Conservation (phyloP, 768 basidiomycete genomes). For the Auricularia cornea region DNA sequence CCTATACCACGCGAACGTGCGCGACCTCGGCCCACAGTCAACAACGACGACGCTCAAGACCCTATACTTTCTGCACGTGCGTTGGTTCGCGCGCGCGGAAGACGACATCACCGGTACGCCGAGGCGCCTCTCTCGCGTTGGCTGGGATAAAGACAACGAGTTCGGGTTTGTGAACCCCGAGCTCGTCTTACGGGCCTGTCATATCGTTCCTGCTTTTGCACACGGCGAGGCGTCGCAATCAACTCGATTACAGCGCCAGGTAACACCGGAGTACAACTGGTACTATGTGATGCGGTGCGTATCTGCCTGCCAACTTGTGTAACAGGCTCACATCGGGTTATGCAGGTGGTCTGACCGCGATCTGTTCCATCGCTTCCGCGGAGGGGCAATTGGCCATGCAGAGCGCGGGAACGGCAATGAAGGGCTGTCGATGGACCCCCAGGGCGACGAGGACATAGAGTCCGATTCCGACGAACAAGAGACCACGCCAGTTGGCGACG, state of each 20-base stretch:
- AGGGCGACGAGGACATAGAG: not conserved
- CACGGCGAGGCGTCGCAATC: slow-evolving; percentile 15
- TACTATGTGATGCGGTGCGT: slow-evolving; percentile 32
- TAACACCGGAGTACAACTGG: slow-evolving; percentile 22
- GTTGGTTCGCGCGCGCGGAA: not conserved
- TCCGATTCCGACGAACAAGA: not conserved
- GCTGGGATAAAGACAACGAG: slow-evolving; percentile 14
- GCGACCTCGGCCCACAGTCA: not conserved
- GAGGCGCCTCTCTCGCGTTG: not conserved
- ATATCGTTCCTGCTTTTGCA: slow-evolving; percentile 36
- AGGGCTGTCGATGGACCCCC: not conserved
- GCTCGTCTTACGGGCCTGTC: slow-evolving; percentile 29
- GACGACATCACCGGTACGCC: not conserved
- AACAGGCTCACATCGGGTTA: slow-evolving; percentile 5
- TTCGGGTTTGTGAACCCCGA: slow-evolving; percentile 42
- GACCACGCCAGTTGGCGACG: too few species aligned
- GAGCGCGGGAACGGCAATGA: not conserved
- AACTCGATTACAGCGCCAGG: slow-evolving; percentile 4
- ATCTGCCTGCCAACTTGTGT: not conserved
- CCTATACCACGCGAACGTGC: slow-evolving; percentile 10
- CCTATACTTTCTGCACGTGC: not conserved
- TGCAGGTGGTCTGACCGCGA: slow-evolving; percentile 32
- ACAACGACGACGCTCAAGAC: not conserved
- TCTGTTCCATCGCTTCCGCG: slow-evolving; percentile 28
- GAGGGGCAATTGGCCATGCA: slow-evolving; percentile 24